Base-by-base conservation (phyloP, 306 rosid genomes). In the Gastrolobium bilobum region DNA sequence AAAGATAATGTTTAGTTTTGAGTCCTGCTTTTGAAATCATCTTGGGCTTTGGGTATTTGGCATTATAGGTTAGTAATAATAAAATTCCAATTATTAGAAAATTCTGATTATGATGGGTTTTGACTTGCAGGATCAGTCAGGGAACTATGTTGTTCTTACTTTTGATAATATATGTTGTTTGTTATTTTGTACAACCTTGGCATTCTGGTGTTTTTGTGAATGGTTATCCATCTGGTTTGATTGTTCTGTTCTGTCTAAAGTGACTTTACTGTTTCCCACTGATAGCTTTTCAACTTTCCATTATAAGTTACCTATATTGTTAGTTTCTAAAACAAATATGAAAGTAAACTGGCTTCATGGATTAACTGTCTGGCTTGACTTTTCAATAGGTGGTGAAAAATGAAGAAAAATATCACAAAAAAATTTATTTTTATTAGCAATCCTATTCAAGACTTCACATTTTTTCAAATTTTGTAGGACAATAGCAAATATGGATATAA, bases 401-500 rank as follows among this genome's bases (percentile, higher is more conserved):
- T 38, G 38, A 65, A 52, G 26, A 34, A 30, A 7, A 53, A 4
- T 39, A 47, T 31, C n/a, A 10, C 56, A 48, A 34, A 37, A 57
- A 47, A 46, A 61, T 58, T 39, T 52, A 15, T 58, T 71, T 13
- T 73, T n/a, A 11, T 73, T 46, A 56, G 78, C 39, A 34, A 37
- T 20, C 3, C 67, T 79, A 80, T 77, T 86, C 50, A 11, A 73
- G 65, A n/a, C 67, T 77, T 73, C 62, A 62, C 78, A 70, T 78
- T 76, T 84, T 84, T 82, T 79, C 62, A 62, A 80, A 70, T 78
- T 76, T 84, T 84, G 83, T 79, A 93, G 98, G 94, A 93, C 97
- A 5, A 89, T 93, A 82, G 90, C 89, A 79, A 93, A 61, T 84
- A 84, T 91, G 98, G 98, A 93, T 84, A 73, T 93, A 61, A 93